Evolutionary conservation across 306 rosid genomes (phyloP).

Genomic region (Vigna nakashimae): DNA sequence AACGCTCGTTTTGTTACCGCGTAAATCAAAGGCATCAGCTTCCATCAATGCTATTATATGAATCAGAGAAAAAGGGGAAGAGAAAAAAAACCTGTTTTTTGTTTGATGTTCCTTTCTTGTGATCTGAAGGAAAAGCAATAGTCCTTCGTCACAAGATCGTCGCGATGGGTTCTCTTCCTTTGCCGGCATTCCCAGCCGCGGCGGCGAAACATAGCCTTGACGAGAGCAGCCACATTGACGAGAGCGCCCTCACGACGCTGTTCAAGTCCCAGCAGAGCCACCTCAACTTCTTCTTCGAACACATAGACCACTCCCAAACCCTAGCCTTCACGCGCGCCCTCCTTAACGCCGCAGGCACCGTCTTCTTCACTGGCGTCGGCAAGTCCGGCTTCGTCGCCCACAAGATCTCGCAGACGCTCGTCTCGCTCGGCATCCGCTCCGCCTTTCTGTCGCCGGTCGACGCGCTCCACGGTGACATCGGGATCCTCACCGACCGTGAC

Average conservation of each 20-base stretch:
- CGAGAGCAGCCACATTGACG: constrained; percentile 52
- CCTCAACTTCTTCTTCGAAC: constrained; percentile 91
- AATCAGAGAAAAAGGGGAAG: background rate
- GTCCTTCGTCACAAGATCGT: background rate
- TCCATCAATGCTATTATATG: background rate
- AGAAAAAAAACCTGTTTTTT: background rate
- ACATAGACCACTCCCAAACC: constrained; percentile 86
- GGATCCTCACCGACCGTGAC: constrained; percentile 64
- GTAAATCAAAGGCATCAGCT: constrained; percentile 32
- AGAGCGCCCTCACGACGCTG: constrained; percentile 61
- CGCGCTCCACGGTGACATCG: constrained; percentile 99
- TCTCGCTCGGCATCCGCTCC: constrained; percentile 86
- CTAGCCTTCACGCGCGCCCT: constrained; percentile 77
- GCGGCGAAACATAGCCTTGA: constrained; percentile 34
- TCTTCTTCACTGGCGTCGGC: constrained; percentile 93
- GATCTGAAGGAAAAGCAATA: background rate
- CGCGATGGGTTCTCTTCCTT: constrained; percentile 56
- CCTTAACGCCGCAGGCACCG: constrained; percentile 75
- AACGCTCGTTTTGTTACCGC: constrained; percentile 41
- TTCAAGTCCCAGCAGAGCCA: constrained; percentile 91
- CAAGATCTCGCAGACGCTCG: constrained; percentile 96
- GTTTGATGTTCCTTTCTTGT: constrained; percentile 2
- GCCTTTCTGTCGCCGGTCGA: constrained; percentile 87
- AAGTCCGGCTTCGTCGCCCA: constrained; percentile 96
- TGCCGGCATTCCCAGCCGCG: constrained; percentile 17